Conservation (phyloP, 352 stramenopile genomes). For the Globisporangium parvum region DNA sequence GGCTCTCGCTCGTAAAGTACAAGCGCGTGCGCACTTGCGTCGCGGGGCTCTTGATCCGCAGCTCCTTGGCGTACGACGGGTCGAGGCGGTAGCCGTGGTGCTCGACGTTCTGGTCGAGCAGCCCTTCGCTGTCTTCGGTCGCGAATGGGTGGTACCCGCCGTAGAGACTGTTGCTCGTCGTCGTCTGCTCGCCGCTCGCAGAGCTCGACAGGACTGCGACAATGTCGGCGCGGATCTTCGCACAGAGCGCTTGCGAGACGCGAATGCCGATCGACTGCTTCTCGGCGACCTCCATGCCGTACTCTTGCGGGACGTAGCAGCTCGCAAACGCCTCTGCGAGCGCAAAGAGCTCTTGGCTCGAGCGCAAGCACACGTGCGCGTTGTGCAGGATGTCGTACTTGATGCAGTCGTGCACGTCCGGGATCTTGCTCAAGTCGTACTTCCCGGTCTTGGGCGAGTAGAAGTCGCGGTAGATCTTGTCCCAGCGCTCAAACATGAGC, state of each 20-base stretch:
- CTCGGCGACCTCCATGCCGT: conserved; percentile 87
- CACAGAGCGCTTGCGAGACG: conserved; percentile 95
- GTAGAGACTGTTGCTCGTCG: conserved; percentile 27
- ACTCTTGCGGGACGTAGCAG: conserved; percentile 97
- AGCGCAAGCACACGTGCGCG: conserved; percentile 80
- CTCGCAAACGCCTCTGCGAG: conserved; percentile 94
- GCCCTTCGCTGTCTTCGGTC: conserved; percentile 24
- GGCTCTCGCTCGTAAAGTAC: conserved; percentile 99
- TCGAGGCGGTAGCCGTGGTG: conserved; percentile 88
- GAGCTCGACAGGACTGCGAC: conserved; percentile 73
- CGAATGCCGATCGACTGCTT: conserved; percentile 95
- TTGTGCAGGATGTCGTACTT: conserved; percentile 99
- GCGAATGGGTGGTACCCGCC: conserved; percentile 20
- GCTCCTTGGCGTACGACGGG: conserved; percentile 84
- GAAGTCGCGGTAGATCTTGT: conserved; percentile 94
- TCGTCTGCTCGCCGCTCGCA: conserved; percentile 24
- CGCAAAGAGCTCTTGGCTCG: conserved; percentile 90
- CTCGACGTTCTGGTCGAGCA: conserved; percentile 58
- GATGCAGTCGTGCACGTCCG: conserved; percentile 97
- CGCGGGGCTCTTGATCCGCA: conserved; percentile 92
- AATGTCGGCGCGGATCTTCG: conserved; percentile 96
- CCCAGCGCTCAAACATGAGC: conserved; percentile 91
- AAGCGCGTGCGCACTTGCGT: conserved; percentile 93
- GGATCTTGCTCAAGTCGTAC: conserved; percentile 95
- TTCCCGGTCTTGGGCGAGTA: conserved; percentile 87